Evolutionary conservation across 257 asterid genomes (phyloP).

Genomic region (Galeopsis tetrahit): DNA sequence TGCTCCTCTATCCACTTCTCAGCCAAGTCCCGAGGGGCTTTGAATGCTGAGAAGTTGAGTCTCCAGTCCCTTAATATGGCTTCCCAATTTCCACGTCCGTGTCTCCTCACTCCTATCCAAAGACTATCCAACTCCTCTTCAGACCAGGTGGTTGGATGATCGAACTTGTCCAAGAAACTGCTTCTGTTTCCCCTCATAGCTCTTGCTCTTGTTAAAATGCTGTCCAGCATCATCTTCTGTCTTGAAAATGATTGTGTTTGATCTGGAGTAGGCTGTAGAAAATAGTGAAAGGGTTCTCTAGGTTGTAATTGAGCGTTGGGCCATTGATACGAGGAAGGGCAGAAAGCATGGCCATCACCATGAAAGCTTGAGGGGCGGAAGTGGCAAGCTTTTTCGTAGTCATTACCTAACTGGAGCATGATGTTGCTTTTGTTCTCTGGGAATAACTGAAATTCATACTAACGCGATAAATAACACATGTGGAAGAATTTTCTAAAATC

Average conservation of each 20-base stretch:
- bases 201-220: slow-evolving; percentile 48
- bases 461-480: slow-evolving; percentile 20
- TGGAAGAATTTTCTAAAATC: background rate
- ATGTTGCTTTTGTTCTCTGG: slow-evolving; percentile 47
- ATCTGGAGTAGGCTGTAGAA: slow-evolving; percentile 36
- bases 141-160: slow-evolving; percentile 55
- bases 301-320: slow-evolving; percentile 41
- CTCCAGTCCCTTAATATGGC: slow-evolving; percentile 58
- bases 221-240: slow-evolving; percentile 60
- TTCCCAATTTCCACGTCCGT: slow-evolving; percentile 71
- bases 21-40: slow-evolving; percentile 56
- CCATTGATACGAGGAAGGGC: slow-evolving; percentile 40
- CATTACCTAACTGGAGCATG: slow-evolving; percentile 36
- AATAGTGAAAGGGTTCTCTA: slow-evolving; percentile 44
- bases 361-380: slow-evolving; percentile 36
- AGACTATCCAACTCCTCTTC: slow-evolving; percentile 77
- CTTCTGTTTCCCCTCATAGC: slow-evolving; percentile 45
- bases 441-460: slow-evolving; percentile 55
- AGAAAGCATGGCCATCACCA: slow-evolving; percentile 32
- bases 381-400: slow-evolving; percentile 31
- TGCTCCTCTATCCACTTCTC: slow-evolving; percentile 71
- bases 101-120: slow-evolving; percentile 81
- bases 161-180: slow-evolving; percentile 42
- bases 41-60: slow-evolving; percentile 56
- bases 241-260: slow-evolving; percentile 48